phyloP scores from a whole-genome alignment of 31 red algal genomes.

The Odonthalia washingtoniensis region DNA sequence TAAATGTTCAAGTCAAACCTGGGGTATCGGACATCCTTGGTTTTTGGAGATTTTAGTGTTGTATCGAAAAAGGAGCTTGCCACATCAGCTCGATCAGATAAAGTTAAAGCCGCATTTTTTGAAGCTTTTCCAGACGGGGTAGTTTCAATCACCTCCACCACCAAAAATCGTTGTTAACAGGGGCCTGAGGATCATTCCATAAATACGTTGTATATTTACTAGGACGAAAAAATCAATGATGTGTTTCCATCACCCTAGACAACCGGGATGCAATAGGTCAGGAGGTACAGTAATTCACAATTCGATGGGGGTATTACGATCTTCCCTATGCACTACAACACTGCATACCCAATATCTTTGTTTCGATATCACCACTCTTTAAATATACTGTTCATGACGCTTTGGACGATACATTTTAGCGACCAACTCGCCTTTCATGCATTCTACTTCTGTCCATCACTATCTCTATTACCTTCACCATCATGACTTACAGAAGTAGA shows the following conservation, averaged over 20 bases:
- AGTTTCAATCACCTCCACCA: conserved; percentile 88
- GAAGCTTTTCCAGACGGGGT: not conserved
- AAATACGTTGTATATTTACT: conserved; percentile 90
- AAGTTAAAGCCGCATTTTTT: not conserved
- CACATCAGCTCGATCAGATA: not conserved
- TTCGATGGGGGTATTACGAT: conserved; percentile 92
- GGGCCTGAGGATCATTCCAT: conserved; percentile 97
- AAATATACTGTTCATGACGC: conserved; percentile 98
- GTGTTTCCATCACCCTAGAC: conserved; percentile 79
- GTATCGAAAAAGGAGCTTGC: not conserved
- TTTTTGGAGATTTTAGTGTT: not conserved
- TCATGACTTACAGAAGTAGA: not conserved
- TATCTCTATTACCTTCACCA: not conserved
- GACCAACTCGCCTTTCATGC: conserved; percentile 88
- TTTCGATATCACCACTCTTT: conserved; percentile 72
- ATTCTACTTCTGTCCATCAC: not conserved
- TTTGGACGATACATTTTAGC: conserved; percentile 99
- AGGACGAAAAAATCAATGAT: conserved; percentile 92
- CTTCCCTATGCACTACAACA: conserved; percentile 90
- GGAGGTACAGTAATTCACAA: conserved; percentile 83
- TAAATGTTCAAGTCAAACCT: conserved; percentile 94
- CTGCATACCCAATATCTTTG: conserved; percentile 70
- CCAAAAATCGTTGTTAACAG: conserved; percentile 73
- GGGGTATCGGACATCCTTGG: conserved; percentile 57
- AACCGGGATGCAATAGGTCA: conserved; percentile 95